These are phyloP conservation scores for Tolypocladium ophioglossoides DNA, from an alignment of 2,329 filamentous ascomycete genomes.

Conservation along the genomic window DNA sequence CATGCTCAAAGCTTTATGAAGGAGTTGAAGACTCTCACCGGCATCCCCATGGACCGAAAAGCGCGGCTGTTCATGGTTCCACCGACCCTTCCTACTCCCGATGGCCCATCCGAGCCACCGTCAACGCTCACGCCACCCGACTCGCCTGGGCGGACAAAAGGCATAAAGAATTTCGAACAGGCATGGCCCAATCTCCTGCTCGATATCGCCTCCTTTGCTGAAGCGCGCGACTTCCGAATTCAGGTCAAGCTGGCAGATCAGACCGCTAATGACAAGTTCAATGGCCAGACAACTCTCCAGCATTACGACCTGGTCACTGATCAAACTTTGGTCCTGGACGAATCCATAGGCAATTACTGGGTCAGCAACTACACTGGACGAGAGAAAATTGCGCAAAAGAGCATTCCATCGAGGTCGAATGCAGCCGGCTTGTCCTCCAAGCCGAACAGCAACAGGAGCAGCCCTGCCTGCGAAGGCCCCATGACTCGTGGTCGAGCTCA, in stretches of 20 bases:
- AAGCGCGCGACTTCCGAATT: constrained; percentile 15
- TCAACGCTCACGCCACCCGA: constrained; percentile 29
- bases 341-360: constrained; percentile 52
- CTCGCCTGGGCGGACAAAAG: constrained; percentile 21
- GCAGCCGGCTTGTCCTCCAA: constrained; percentile 16
- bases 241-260: constrained; percentile 40
- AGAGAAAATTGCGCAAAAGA: constrained; percentile 22
- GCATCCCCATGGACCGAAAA: constrained; percentile 59
- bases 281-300: constrained; percentile 58
- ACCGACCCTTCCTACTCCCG: constrained; percentile 28
- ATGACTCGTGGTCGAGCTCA: constrained; percentile 63
- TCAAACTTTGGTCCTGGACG: constrained; percentile 74
- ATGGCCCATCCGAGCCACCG: constrained; percentile 20
- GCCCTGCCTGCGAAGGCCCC: constrained; percentile 47
- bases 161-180: constrained; percentile 13
- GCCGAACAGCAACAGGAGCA: constrained; percentile 52
- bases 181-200: constrained; percentile 33
- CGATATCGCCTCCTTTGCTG: constrained; percentile 43
- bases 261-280: constrained; percentile 65
- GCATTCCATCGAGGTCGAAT: constrained; percentile 20
- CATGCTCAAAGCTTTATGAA: constrained; percentile 66
- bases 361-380: constrained; percentile 39
- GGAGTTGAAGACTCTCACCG: constrained; percentile 56
- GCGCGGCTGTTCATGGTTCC: constrained; percentile 65
- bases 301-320: constrained; percentile 59